These are phyloP conservation scores for Cetradonia linearis DNA, from an alignment of 495 filamentous ascomycete genomes.

Conservation along the genomic window DNA sequence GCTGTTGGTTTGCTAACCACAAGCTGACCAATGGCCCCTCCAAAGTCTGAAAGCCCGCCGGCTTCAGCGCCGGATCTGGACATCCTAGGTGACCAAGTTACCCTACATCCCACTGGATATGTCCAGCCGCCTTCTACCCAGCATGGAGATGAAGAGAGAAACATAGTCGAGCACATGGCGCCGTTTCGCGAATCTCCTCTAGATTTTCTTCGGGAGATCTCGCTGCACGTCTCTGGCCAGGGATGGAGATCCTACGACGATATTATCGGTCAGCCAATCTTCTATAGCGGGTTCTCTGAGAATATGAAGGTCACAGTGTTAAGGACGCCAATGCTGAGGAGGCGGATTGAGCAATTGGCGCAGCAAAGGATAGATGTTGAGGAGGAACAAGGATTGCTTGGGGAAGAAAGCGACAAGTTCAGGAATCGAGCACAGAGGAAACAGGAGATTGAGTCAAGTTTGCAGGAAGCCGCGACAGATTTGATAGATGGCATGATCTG, in stretches of 20 bases:
- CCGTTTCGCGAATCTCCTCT: slow-evolving; percentile 62
- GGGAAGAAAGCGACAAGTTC: slow-evolving; percentile 35
- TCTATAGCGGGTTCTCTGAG: slow-evolving; percentile 85
- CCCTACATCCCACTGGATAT: slow-evolving; percentile 70
- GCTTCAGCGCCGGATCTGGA: slow-evolving; percentile 68
- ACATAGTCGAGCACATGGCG: slow-evolving; percentile 70
- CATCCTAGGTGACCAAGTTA: slow-evolving; percentile 69
- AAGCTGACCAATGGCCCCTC: slow-evolving; percentile 10
- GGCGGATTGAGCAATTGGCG: slow-evolving; percentile 66
- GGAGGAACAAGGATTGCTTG: slow-evolving; percentile 60
- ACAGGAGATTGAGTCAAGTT: slow-evolving; percentile 50
- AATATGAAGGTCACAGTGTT: slow-evolving; percentile 72
- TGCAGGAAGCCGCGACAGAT: slow-evolving; percentile 67
- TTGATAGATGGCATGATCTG: slow-evolving; percentile 95
- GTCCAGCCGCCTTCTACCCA: slow-evolving; percentile 37
- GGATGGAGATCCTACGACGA: slow-evolving; percentile 92
- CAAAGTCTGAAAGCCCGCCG: slow-evolving; percentile 20
- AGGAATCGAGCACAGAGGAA: slow-evolving; percentile 46
- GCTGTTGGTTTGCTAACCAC: not conserved
- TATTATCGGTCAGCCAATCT: slow-evolving; percentile 82
- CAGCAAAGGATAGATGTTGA: slow-evolving; percentile 62
- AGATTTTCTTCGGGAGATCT: slow-evolving; percentile 87
- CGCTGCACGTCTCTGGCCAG: slow-evolving; percentile 75
- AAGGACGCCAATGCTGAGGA: slow-evolving; percentile 60
- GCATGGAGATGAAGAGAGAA: slow-evolving; percentile 50